phyloP scores from a whole-genome alignment of 345 rosid species.

The Ceriops zippeliana region DNA sequence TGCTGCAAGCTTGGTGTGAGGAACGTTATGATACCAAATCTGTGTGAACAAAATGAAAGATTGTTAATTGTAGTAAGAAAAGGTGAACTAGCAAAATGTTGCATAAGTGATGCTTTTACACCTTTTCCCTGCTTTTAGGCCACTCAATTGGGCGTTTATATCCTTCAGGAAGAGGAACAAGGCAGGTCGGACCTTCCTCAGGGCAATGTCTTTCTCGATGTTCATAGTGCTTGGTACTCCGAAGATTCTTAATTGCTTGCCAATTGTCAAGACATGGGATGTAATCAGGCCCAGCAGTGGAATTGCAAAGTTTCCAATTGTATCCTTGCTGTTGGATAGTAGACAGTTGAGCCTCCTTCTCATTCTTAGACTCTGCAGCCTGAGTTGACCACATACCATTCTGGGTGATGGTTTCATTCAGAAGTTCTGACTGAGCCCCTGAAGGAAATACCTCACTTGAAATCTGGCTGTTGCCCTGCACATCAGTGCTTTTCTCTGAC shows the following conservation, averaged over 20 bases:
- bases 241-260: constrained; percentile 73
- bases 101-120: constrained; percentile 13
- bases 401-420: constrained; percentile 65
- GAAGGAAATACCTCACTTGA: constrained; percentile 63
- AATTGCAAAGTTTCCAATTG: constrained; percentile 85
- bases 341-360: constrained; percentile 66
- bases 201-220: constrained; percentile 99
- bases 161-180: constrained; percentile 84
- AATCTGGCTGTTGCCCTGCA: constrained; percentile 42
- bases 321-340: constrained; percentile 38
- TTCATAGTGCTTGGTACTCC: constrained; percentile 80
- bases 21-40: constrained; percentile 95
- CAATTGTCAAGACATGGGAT: constrained; percentile 96
- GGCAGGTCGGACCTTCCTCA: constrained; percentile 79
- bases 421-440: constrained; percentile 78
- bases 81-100: background rate
- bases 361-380: constrained; percentile 79
- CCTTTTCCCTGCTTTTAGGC: constrained; percentile 98
- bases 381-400: constrained; percentile 88
- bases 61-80: background rate
- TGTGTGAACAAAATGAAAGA: constrained; percentile 29
- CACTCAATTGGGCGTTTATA: constrained; percentile 75
- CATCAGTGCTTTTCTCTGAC: constrained; percentile 42
- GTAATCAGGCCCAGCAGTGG: constrained; percentile 86
- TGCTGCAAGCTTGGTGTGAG: constrained; percentile 86